Base-by-base conservation (phyloP, 2,329 filamentous ascomycete genomes). In the Fusarium pseudograminearum region DNA sequence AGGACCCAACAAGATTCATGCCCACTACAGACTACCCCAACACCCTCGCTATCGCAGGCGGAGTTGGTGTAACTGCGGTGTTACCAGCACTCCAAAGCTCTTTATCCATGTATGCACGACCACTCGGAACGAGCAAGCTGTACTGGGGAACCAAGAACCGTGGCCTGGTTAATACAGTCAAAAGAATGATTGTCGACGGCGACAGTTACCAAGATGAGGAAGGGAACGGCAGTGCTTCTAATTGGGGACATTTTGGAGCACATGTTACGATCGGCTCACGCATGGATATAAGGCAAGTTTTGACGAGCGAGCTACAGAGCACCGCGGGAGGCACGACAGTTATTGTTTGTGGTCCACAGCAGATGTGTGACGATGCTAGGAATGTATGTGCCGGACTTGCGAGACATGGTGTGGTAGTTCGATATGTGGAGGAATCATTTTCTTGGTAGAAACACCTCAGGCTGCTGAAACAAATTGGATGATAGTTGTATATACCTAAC, bases 21-120 rank as follows among this genome's bases (percentile, higher is more conserved):
- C 73, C 72, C 4, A 74, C 61, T 0, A 42, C 53, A 5, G 60
- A 75, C 28, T 77, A 73, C 42, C 72, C 76, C 8, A 74, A 75
- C 33, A 52, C 76, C 0, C 52, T 78, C 9, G 73, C 70, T 57
- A 76, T 78, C 8, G 76, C 76, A 0, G 77, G 77, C 5, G 77
- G 77, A 28, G 77, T 78, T 8, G 77, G 77, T 18, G 61, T 78
- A 38, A 77, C 77, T 3, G 77, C 70, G 7, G 69, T 77, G 1
- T 46, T 78, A 2, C 75, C 77, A 4, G 64, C 71, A 5, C 65
- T 78, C 4, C 65, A 70, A 41, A 53, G 52, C 31, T 73, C 72
- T 3, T 51, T 73, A 8, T 74, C 61, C 7, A 55, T 73, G 15
- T 72, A 65, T 8, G 57, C 60, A 6, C 30, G 28, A 15, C 59